A percentile compares a stretch with the other conserved stretches of the same genome.
Evolutionary conservation across 2,329 filamentous ascomycete genomes (phyloP).

Genomic region (Fusarium fujikuroi): DNA sequence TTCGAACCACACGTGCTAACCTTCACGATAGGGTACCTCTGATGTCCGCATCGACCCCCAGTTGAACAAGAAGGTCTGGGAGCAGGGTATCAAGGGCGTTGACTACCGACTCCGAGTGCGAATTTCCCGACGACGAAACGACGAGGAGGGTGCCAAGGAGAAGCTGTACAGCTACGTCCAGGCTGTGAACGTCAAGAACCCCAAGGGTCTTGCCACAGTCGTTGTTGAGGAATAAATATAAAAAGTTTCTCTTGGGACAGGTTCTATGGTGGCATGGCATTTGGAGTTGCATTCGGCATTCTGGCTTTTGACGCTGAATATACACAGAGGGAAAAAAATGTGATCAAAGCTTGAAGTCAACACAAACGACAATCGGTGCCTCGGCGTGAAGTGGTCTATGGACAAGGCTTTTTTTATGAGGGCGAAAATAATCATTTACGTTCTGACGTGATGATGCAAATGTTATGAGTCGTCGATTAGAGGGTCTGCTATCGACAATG

Average conservation of each 20-base stretch:
- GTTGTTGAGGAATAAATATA: conserved; percentile 78
- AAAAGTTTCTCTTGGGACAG: conserved; percentile 54
- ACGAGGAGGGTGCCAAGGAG: conserved; percentile 99
- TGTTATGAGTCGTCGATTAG: conserved; percentile 42
- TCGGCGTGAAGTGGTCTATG: conserved; percentile 44
- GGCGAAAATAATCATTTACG: conserved; percentile 40
- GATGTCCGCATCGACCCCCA: conserved; percentile 98
- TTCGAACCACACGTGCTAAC: conserved; percentile 33
- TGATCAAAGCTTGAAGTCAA: conserved; percentile 49
- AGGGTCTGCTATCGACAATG: conserved; percentile 43
- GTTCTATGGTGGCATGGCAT: conserved; percentile 58
- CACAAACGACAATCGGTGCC: conserved; percentile 42
- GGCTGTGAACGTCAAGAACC: conserved; percentile 99
- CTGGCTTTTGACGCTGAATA: conserved; percentile 56
- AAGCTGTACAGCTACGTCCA: conserved; percentile 99
- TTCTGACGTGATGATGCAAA: conserved; percentile 39
- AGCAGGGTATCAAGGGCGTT: conserved; percentile 98
- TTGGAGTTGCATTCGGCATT: conserved; percentile 60
- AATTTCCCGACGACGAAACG: conserved; percentile 99
- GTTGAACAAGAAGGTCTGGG: conserved; percentile 99
- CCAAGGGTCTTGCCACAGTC: conserved; percentile 95
- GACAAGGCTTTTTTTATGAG: conserved; percentile 35
- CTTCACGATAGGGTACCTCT: conserved; percentile 77
- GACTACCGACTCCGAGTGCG: conserved; percentile 97
- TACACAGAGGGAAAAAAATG: conserved; percentile 51